These are phyloP conservation scores for Auricularia auricula-judae DNA, from an alignment of 768 basidiomycete genomes.

Conservation along the genomic window DNA sequence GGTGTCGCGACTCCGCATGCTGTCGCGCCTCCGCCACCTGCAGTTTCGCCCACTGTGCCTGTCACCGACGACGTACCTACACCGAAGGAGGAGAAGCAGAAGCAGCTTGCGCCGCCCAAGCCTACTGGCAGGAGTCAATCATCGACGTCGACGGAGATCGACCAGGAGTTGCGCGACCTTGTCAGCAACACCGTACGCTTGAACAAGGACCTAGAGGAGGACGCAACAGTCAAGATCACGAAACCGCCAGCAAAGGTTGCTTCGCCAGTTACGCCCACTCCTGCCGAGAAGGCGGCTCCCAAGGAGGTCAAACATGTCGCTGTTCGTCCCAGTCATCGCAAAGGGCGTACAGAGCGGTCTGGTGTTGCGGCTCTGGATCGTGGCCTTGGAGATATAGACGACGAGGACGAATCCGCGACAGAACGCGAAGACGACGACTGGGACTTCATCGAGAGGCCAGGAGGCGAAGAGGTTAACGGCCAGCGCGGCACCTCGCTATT, in stretches of 20 bases:
- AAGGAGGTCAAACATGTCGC: constrained; percentile 7
- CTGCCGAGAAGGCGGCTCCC: constrained; percentile 16
- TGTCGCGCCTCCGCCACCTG: neutral
- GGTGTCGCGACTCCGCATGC: constrained; percentile 4
- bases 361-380: constrained; percentile 73
- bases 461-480: constrained; percentile 77
- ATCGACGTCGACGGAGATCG: constrained; percentile 3
- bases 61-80: constrained; percentile 3
- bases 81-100: constrained; percentile 24
- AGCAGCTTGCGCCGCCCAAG: constrained; percentile 22
- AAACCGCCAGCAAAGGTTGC: constrained; percentile 11
- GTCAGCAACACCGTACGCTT: constrained; percentile 3
- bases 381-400: constrained; percentile 45
- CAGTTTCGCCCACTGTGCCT: neutral
- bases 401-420: constrained; percentile 30
- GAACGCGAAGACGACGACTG: constrained; percentile 71
- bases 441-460: constrained; percentile 78
- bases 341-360: constrained; percentile 54
- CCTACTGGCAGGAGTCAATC: constrained; percentile 20
- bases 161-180: constrained; percentile 1
- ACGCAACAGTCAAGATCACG: neutral
- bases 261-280: constrained; percentile 22
- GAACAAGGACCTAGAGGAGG: neutral
- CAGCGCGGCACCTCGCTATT: constrained; percentile 72
- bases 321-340: constrained; percentile 15